phyloP scores from a whole-genome alignment of 208 protist species.

The Acanthamoeba castellanii region DNA sequence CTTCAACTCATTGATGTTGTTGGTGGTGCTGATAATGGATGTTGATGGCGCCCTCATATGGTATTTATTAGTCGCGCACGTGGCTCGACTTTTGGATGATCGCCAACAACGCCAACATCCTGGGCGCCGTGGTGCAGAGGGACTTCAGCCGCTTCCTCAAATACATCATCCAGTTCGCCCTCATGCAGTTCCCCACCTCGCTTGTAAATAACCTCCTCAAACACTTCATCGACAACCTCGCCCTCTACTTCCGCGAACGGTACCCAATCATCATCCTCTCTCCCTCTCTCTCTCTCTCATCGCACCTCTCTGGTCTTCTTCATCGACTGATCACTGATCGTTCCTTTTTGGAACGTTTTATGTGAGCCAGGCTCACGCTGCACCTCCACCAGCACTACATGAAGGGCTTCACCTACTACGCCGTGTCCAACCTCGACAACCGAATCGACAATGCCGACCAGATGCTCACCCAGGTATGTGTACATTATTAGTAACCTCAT shows the following conservation, averaged over 20 bases:
- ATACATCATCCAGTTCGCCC: conserved; percentile 38
- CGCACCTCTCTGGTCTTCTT: not conserved
- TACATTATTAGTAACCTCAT: not conserved
- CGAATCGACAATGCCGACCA: conserved; percentile 68
- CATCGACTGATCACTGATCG: not conserved
- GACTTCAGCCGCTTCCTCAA: conserved; percentile 28
- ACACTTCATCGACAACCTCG: conserved; percentile 34
- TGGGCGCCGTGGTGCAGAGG: conserved; percentile 37
- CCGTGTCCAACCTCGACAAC: conserved; percentile 66
- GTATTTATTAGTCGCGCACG: not conserved
- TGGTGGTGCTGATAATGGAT: not conserved
- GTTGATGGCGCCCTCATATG: too few relatives aligned
- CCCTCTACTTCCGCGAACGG: conserved; percentile 58
- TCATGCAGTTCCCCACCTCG: conserved; percentile 56
- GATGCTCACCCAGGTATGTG: conserved; percentile 27
- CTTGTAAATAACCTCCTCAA: conserved; percentile 66
- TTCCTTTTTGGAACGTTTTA: not conserved
- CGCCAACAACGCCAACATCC: conserved; percentile 57
- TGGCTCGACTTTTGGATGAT: conserved; percentile 67
- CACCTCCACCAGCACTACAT: conserved; percentile 37
- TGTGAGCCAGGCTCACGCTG: not conserved
- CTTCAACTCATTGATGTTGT: too few relatives aligned
- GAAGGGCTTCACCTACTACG: conserved; percentile 66
- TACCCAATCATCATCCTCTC: not conserved
- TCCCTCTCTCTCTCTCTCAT: not conserved